Evolutionary conservation across 2,329 filamentous ascomycete genomes (phyloP).

Genomic region (Thyridium curvatum): DNA sequence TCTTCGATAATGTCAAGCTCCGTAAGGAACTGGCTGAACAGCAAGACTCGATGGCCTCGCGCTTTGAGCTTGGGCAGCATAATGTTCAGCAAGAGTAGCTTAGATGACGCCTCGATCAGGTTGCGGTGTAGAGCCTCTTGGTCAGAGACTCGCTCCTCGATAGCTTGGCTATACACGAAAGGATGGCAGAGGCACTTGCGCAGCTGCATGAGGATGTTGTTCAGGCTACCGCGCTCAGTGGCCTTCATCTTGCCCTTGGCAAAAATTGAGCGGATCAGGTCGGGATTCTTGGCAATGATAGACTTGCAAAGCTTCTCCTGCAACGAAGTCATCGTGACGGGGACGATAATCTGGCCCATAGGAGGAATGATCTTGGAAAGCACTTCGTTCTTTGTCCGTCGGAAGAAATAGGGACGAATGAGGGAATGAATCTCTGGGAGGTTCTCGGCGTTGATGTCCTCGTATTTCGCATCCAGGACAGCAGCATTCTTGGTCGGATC

Average conservation of each 20-base stretch:
- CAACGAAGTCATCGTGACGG: conserved; percentile 88
- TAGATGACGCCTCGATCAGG: conserved; percentile 84
- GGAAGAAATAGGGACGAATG: conserved; percentile 66
- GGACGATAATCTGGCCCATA: conserved; percentile 91
- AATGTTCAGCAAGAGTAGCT: conserved; percentile 75
- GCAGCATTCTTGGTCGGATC: conserved; percentile 66
- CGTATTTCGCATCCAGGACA: conserved; percentile 67
- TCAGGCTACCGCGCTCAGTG: conserved; percentile 72
- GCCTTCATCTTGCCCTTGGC: conserved; percentile 59
- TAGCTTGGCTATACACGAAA: conserved; percentile 84
- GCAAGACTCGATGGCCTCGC: conserved; percentile 81
- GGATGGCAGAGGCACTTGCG: conserved; percentile 94
- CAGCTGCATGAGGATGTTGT: conserved; percentile 93
- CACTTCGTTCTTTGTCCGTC: conserved; percentile 83
- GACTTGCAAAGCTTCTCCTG: conserved; percentile 94
- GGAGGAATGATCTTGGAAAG: conserved; percentile 79
- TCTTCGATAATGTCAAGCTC: conserved; percentile 90
- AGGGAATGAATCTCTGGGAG: conserved; percentile 74
- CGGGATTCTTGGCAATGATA: conserved; percentile 84
- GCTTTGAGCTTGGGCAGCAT: conserved; percentile 84
- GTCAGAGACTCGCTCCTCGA: conserved; percentile 73
- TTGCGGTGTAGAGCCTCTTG: conserved; percentile 64
- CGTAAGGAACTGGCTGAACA: conserved; percentile 92
- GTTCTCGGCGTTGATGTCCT: conserved; percentile 75
- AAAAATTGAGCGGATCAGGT: conserved; percentile 84